Percentiles rank a stretch among this genome's conserved stretches.
These are phyloP conservation scores for Flaveria floridana DNA, from an alignment of 140 eudicot genomes.

Conservation along the genomic window DNA sequence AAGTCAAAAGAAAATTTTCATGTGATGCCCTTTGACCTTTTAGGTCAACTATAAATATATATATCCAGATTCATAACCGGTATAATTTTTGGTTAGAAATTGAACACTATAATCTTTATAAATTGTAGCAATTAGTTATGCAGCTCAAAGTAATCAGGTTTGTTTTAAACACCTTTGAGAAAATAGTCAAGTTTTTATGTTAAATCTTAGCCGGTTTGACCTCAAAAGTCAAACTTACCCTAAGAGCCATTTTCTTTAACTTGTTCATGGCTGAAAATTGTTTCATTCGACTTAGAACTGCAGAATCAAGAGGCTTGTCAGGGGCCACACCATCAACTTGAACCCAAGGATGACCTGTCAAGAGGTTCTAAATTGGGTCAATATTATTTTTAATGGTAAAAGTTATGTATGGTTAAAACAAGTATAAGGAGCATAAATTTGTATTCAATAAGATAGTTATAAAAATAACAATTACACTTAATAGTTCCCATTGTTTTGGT, in stretches of 20 bases:
- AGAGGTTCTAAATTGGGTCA: background rate
- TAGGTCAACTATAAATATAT: conserved; percentile 13
- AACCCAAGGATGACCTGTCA: conserved; percentile 92
- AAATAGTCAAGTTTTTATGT: background rate
- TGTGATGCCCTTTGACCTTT: conserved; percentile 17
- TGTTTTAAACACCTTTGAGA: background rate
- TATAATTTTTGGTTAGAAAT: background rate
- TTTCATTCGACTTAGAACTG: conserved; percentile 80
- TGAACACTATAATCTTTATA: background rate
- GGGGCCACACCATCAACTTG: conserved; percentile 79
- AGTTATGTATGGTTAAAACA: background rate
- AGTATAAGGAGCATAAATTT: background rate
- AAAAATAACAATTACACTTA: background rate
- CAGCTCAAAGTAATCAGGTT: background rate
- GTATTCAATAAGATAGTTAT: background rate
- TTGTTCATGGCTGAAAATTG: conserved; percentile 91
- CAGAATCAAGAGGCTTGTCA: conserved; percentile 86
- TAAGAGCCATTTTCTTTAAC: conserved; percentile 84
- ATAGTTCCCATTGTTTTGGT: background rate
- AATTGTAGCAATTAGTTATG: background rate
- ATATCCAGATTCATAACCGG: conserved; percentile 3
- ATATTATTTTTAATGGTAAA: background rate
- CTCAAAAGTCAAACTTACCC: conserved; percentile 43
- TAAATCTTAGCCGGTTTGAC: conserved; percentile 1
- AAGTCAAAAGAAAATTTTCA: too few relatives aligned